Evolutionary conservation across 768 basidiomycete species (phyloP), one percentile per base, ranked within the genome.

Genomic region (Phanerochaete sordida): DNA sequence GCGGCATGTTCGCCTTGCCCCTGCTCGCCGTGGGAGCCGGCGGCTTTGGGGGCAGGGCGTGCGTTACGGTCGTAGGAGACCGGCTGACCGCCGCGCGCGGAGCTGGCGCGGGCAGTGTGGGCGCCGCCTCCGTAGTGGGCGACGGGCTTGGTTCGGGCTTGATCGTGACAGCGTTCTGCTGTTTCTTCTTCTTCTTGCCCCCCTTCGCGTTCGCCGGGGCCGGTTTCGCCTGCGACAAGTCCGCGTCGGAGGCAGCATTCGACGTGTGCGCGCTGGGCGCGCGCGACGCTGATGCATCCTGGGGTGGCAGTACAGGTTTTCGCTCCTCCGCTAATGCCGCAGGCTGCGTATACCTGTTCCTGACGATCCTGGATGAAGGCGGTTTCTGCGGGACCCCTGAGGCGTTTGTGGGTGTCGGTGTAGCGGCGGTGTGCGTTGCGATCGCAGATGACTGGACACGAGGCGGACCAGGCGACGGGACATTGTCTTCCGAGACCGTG

Each of bases 71-170:
- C 19, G 39, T 16, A 7, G 33, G 33, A 35, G 33, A 13, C 39
- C 39, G 39, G 19, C 11, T 43, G 26, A n/a, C 26, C 24, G 24
- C 1, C 26, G 23, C 26, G 26, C 15, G 24, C 26, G 48, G 24
- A 49, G n/a, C 48, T 5, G 48, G 26, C 16, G n/a, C 7, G 19
- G 39, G 39, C 39, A 19, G 39, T 43, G 39, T 19, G 11, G 39
- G 39, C 39, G 39, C 39, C 19, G 39, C 8, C 39, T 19, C 11
- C 5, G 11, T 19, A 43, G 53, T 3, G 7, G 53, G 53, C 15
- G 53, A 37, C 16, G 13, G 50, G n/a, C 53, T 54, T 9, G 53
- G 53, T 37, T 54, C 53, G 26, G 53, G 53, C 24, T 54, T 54
- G 21, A 54, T 23, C 16, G n/a, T 33, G 28, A 51, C 28, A 31